Base-by-base conservation (phyloP, 371 early-diverging fungal genomes). In the Fennellomyces sp. region DNA sequence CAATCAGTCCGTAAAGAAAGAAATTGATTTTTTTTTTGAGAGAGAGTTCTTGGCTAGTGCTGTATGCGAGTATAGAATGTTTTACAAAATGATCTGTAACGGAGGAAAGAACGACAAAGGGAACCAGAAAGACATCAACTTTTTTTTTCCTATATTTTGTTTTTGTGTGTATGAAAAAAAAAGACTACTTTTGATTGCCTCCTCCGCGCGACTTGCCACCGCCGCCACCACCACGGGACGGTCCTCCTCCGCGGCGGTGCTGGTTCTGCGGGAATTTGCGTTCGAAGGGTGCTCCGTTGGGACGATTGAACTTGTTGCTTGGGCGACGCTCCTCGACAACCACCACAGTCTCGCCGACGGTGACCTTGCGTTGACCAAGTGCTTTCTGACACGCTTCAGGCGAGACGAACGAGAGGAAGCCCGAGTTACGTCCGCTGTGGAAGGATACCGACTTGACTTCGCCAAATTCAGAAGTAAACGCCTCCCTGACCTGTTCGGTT, bases 311-410 rank as follows among this genome's bases (percentile, higher is more conserved):
- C 39, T 49, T 36, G 51, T 48, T 51, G 12, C 11, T 45, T 31
- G 55, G 48, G 45, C 77, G 75, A 45, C 80, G 76, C 54, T 80
- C 80, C 60, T 80, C 80, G 11, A 75, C 77, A 21, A 70, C 36
- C 0, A 76, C 76, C 15, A 52, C 41, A 2, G 53, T 41, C 6
- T 56, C 54, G n/a, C 61, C 64, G n/a, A 72, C 49, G 1, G 30
- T 33, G 0, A 80, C 71, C 49, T 61, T 68, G 31, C 69, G 72
- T 58, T 74, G 76, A 19, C 60, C 54, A 23, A 80, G 62, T 10
- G 80, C 80, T 30, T 80, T 80, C 54, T 69, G 74, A 33, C 66
- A 68, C 21, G 70, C 38, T 48, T 76, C 80, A 48, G 70, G 61
- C 13, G 66, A 41, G 42, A 35, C 50, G 51, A 76, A 80, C 21